Base-by-base conservation (phyloP, 192 early-diverging fungal species). In the Paraglomus occultum region DNA sequence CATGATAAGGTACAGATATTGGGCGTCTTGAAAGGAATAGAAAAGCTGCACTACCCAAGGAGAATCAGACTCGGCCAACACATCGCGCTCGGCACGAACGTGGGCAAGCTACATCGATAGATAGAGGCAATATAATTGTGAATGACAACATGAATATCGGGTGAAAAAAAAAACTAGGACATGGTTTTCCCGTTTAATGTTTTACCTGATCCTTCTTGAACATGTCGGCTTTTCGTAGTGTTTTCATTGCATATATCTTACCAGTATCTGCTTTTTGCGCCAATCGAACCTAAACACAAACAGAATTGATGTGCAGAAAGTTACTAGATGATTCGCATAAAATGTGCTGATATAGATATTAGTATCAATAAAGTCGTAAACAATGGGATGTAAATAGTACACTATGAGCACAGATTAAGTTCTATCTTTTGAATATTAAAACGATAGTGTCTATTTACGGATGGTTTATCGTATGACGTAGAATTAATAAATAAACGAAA, bases 211-310 rank as follows among this genome's bases (percentile, higher is more conserved):
- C 94, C 79, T 97, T 98, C 76, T 96, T 97, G 51, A 98, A 86
- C 98, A 98, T 99, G 51, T 97, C 98, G 10, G 87, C 90, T 72
- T 99, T 99, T 48, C 91, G 83, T 50, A 99, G 78, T 9, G 94
- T 94, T 78, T 99, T 99, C 93, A 99, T 95, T 47, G 96, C 96
- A 81, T 93, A 98, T 50, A 99, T 94, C 77, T 98, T 98, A 22
- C 95, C 98, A 10, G 91, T 96, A 73, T 98, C 96, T 17, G 83
- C 73, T 75, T 97, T 97, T 76, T 99, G 98, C 14, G 96, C 96
- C 47, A 99, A 75, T 46, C 98, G 85, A 45, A 99, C 96, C 86
- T 90, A 71, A n/a, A n/a, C n/a, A n/a, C n/a, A n/a, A n/a, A n/a
- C n/a, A n/a, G 15, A 67, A 51, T 12, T 11, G n/a, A 55, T 50